These are phyloP conservation scores for Trichoderma simmonsii DNA, from an alignment of 2,329 filamentous ascomycete genomes.

Conservation along the genomic window DNA sequence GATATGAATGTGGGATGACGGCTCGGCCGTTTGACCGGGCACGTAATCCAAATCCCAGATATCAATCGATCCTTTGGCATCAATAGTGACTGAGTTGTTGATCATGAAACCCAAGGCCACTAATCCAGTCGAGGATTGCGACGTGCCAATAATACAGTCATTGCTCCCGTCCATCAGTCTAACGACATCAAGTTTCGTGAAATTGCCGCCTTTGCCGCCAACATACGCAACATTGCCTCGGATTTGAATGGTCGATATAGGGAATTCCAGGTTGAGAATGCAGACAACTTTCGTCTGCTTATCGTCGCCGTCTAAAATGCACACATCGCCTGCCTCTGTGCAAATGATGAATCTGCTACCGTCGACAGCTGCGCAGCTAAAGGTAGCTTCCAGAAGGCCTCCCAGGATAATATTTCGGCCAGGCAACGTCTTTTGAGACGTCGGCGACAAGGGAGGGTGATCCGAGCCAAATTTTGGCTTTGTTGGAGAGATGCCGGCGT, in stretches of 20 bases:
- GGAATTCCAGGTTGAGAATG: slow-evolving; percentile 64
- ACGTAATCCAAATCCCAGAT: slow-evolving; percentile 53
- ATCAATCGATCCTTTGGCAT: slow-evolving; percentile 71
- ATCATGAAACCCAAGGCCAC: slow-evolving; percentile 67
- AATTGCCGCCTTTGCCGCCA: slow-evolving; percentile 63
- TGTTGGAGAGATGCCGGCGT: slow-evolving; percentile 54
- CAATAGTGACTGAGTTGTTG: slow-evolving; percentile 69
- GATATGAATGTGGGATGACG: slow-evolving; percentile 51
- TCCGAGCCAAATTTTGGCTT: slow-evolving; percentile 58
- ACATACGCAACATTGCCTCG: slow-evolving; percentile 60
- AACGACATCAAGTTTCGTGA: slow-evolving; percentile 51
- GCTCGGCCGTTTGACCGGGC: slow-evolving; percentile 38
- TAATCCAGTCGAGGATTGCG: slow-evolving; percentile 45
- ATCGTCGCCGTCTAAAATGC: slow-evolving; percentile 74
- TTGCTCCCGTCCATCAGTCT: slow-evolving; percentile 44
- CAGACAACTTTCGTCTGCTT: slow-evolving; percentile 68
- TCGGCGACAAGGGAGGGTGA: slow-evolving; percentile 29
- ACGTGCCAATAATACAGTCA: slow-evolving; percentile 39
- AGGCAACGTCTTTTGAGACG: slow-evolving; percentile 61
- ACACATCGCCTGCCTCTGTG: slow-evolving; percentile 86
- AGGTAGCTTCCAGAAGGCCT: slow-evolving; percentile 75
- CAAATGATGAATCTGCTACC: slow-evolving; percentile 76
- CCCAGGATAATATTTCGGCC: slow-evolving; percentile 88
- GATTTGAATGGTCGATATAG: slow-evolving; percentile 64
- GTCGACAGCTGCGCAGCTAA: slow-evolving; percentile 74